phyloP scores from a whole-genome alignment of 768 basidiomycete species.

The Tremella mesenterica region DNA sequence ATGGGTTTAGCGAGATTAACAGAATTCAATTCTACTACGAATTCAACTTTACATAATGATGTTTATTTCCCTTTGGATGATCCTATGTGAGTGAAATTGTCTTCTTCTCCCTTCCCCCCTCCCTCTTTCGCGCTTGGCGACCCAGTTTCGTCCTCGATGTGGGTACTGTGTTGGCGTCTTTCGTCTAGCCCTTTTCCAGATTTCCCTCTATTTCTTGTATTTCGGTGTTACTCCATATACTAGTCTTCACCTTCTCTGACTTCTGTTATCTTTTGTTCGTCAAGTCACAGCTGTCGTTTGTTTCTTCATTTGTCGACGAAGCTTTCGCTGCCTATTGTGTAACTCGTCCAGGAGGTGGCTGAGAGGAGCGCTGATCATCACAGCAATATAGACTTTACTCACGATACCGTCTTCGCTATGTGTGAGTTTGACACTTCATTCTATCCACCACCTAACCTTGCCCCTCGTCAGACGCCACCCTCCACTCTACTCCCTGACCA shows the following conservation, averaged over 20 bases:
- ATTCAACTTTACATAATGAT: slow-evolving; percentile 65
- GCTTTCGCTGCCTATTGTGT: too few species aligned
- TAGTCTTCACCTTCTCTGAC: too few species aligned
- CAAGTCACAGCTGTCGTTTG: too few species aligned
- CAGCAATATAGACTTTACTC: slow-evolving; percentile 48
- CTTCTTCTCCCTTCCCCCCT: too few species aligned
- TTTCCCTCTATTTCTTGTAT: background rate
- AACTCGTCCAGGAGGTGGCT: too few species aligned
- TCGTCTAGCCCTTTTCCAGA: too few species aligned
- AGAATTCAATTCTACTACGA: slow-evolving; percentile 65
- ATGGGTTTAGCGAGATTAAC: slow-evolving; percentile 34
- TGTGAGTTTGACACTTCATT: slow-evolving; percentile 7
- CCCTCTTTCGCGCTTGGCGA: too few species aligned
- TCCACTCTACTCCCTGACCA: background rate
- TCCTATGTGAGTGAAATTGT: slow-evolving; percentile 20
- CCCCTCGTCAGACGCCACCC: too few species aligned
- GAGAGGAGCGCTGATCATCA: background rate
- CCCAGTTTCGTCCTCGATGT: too few species aligned
- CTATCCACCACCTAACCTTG: background rate
- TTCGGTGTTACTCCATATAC: background rate
- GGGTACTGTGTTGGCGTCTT: too few species aligned
- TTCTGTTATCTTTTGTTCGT: too few species aligned
- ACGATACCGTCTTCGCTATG: slow-evolving; percentile 40
- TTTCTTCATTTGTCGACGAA: too few species aligned
- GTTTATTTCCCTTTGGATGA: slow-evolving; percentile 41